Base-by-base conservation (phyloP, 257 asterid species). In the Fraxinus cuspidata region DNA sequence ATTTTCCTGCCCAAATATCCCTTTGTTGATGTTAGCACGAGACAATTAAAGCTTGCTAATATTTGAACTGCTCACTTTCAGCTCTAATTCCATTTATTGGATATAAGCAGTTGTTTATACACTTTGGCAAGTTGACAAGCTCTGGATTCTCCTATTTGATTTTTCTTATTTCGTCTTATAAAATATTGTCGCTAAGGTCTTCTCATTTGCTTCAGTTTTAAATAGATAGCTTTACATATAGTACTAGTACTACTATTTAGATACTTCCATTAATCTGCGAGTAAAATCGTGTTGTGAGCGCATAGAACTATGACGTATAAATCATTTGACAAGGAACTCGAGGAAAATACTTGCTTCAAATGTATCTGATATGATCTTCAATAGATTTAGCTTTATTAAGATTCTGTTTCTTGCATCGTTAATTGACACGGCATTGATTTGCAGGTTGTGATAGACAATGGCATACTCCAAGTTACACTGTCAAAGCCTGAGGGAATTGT, bases 381-480 rank as follows among this genome's bases (percentile, higher is more conserved):
- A 27, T 23, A 12, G 19, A 23, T 63, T 63, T 63, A 23, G 69
- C 35, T 63, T 63, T 16, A 63, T 11, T 63, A 63, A 2, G 19
- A 27, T 63, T 31, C 27, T 63, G 13, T 72, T 31, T 73, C 72
- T 13, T 47, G 25, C 29, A 53, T 19, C 9, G 1, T 19, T 42
- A 68, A 42, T 71, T 29, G 19, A 1, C 13, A 37, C 29, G 42
- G 37, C 40, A 34, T 42, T 67, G 64, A 1, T 73, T 72, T 81
- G 79, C 89, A 93, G 97, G 94, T 90, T 77, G 80, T 87, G 80
- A 80, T 92, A 86, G 96, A 89, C 32, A 90, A 94, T 74, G 97
- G 96, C 70, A 80, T 94, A 25, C 56, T 94, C 47, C 89, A 83
- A 83, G 88, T 92, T 28, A 92, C 95, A 3, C 74, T 93, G 51